phyloP scores from a whole-genome alignment of 129 eudicot species.

The Heracleum sosnowskyi region DNA sequence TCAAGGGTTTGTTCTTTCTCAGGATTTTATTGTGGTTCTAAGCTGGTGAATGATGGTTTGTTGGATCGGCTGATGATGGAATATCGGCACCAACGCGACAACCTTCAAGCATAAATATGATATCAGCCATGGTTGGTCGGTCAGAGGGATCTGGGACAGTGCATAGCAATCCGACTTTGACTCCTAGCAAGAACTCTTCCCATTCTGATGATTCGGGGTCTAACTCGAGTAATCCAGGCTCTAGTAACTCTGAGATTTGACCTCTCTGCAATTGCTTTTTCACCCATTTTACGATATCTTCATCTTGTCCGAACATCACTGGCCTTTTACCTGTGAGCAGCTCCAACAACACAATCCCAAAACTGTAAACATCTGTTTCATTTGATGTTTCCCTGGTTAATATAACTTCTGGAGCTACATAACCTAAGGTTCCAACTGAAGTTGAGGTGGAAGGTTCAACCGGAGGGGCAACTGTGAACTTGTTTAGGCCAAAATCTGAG shows the following conservation, averaged over 20 bases:
- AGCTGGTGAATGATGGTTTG: conserved; percentile 67
- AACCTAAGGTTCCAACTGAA: conserved; percentile 60
- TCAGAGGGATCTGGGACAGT: conserved; percentile 82
- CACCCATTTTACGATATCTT: conserved; percentile 90
- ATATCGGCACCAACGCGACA: conserved; percentile 89
- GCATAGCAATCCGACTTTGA: conserved; percentile 82
- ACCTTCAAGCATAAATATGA: conserved; percentile 92
- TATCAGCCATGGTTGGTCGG: conserved; percentile 75
- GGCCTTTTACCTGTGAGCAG: conserved; percentile 80
- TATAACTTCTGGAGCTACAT: conserved; percentile 60
- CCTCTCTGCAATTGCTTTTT: conserved; percentile 78
- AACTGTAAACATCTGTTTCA: conserved; percentile 86
- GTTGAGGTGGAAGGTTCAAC: conserved; percentile 59
- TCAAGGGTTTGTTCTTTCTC: not conserved
- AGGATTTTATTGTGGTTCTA: conserved; percentile 19
- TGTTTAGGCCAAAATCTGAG: conserved; percentile 66
- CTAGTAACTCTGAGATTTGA: conserved; percentile 70
- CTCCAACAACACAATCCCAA: conserved; percentile 80
- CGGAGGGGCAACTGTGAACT: conserved; percentile 29
- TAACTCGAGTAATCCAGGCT: conserved; percentile 78
- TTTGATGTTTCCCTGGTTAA: conserved; percentile 42
- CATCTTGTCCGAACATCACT: conserved; percentile 79
- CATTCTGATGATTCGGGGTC: conserved; percentile 96
- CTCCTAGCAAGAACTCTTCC: conserved; percentile 91
- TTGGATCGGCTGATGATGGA: conserved; percentile 82